Base-by-base conservation (phyloP, 1,284 basidiomycete genomes). In the Ustilago nuda region DNA sequence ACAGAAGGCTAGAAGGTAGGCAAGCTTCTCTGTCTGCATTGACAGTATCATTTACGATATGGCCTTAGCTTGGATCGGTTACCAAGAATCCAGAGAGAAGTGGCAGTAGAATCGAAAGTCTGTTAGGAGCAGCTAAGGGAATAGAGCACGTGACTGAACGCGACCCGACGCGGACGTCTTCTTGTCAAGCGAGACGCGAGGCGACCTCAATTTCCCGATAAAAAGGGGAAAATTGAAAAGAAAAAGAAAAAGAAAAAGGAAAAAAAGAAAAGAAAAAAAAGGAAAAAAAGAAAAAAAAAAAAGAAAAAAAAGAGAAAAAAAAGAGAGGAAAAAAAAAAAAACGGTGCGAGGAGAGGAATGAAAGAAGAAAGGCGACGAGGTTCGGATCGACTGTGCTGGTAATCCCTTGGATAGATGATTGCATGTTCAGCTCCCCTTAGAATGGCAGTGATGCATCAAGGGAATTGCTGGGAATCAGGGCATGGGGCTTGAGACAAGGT, bases 71-170 rank as follows among this genome's bases (percentile, higher is more conserved):
- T 27, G 23, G 23, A 27, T 27, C 23, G 23, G 23, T 27, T 27
- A 27, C 23, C 23, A 27, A 27, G 23, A 27, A 3, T 27, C 23
- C 13, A 17, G 39, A 27, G 39, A 11, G 39, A 17, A 41, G 17
- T 15, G 13, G 39, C 39, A 41, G 17, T n/a, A 35, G 37, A 5
- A 32, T 13, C n/a, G 48, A 27, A 33, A 35, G 23, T 6, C 30
- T 9, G 32, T 11, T 9, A n/a, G 1, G n/a, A 35, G 51, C 33
- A 32, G 15, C 33, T 8, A 12, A 23, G 33, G 9, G 15, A 36
- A 19, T 7, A 27, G 30, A 12, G 36, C 58, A 60, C 58, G 58
- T 60, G 50, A 60, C 37, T 11, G 3, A 39, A 60, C 50, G 36
- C 48, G 57, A 17, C 52, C 36, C 57, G 17, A 60, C 57, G 57